Conservation (phyloP, 2,329 filamentous ascomycete species). For the Cercospora brassicicola region DNA sequence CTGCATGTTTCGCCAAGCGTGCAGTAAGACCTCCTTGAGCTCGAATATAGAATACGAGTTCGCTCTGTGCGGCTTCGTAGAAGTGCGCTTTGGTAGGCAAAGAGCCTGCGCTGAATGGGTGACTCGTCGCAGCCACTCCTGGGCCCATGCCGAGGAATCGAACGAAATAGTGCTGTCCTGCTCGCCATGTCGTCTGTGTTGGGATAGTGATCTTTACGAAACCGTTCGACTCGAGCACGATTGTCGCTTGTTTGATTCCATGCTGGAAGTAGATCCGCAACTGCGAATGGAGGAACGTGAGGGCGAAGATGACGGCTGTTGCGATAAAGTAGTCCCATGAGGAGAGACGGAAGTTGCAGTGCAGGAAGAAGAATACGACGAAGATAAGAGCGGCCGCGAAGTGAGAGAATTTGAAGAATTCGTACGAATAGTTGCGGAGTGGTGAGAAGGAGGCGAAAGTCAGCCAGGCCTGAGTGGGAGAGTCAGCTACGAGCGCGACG, state of each 20-base stretch:
- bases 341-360: conserved; percentile 57
- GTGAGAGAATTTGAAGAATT: conserved; percentile 62
- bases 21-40: conserved; percentile 54
- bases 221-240: conserved; percentile 45
- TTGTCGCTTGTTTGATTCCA: conserved; percentile 49
- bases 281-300: conserved; percentile 50
- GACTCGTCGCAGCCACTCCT: conserved; percentile 47
- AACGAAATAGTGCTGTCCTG: conserved; percentile 58
- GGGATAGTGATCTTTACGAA: conserved; percentile 49
- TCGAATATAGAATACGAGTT: conserved; percentile 57
- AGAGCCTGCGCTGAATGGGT: conserved; percentile 60
- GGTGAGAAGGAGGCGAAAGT: conserved; percentile 55
- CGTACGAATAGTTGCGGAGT: conserved; percentile 58
- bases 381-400: conserved; percentile 56
- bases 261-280: conserved; percentile 53
- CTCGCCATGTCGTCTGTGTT: conserved; percentile 49
- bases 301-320: conserved; percentile 53
- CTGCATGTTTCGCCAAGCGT: conserved; percentile 42
- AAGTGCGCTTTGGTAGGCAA: conserved; percentile 38
- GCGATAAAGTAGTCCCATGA: conserved; percentile 63
- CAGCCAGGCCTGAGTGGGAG: conserved; percentile 35
- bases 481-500: neutral
- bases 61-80: conserved; percentile 30
- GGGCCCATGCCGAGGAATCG: conserved; percentile 52
- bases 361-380: conserved; percentile 61